Percentiles rank a stretch among this genome's conserved stretches.
These are phyloP conservation scores for Exophiala lecanii-corni DNA, from an alignment of 2,329 filamentous ascomycete genomes.

Conservation along the genomic window DNA sequence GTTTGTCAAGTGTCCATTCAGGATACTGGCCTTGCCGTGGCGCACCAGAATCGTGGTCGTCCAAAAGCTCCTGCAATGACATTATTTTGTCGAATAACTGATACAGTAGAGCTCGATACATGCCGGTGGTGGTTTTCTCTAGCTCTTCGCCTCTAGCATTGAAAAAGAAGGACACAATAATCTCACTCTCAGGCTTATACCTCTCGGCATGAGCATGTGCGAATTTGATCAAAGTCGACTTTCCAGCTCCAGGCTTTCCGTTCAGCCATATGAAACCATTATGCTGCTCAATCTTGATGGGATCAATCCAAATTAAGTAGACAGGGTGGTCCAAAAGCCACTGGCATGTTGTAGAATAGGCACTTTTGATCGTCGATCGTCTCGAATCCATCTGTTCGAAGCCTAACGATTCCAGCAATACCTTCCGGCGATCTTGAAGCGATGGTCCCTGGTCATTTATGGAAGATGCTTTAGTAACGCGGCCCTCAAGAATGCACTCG, in stretches of 20 bases:
- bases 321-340: constrained; percentile 38
- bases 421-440: constrained; percentile 11
- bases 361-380: constrained; percentile 34
- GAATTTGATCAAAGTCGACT: constrained; percentile 46
- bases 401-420: constrained; percentile 30
- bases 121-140: constrained; percentile 44
- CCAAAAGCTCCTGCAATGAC: constrained; percentile 33
- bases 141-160: constrained; percentile 42
- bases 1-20: constrained; percentile 10
- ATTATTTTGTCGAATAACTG: constrained; percentile 41
- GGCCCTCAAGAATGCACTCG: neutral
- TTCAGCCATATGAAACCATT: constrained; percentile 35
- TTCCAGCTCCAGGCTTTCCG: constrained; percentile 41
- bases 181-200: constrained; percentile 16
- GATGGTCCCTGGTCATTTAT: neutral
- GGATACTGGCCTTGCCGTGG: neutral
- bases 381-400: constrained; percentile 42
- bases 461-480: neutral
- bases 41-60: neutral
- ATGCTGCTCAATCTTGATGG: constrained; percentile 19
- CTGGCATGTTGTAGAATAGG: constrained; percentile 37
- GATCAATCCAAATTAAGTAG: constrained; percentile 39
- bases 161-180: constrained; percentile 47
- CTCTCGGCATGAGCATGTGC: constrained; percentile 21
- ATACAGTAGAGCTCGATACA: constrained; percentile 48